Evolutionary conservation across 768 basidiomycete genomes (phyloP).

Genomic region (Mycena latifolia): DNA sequence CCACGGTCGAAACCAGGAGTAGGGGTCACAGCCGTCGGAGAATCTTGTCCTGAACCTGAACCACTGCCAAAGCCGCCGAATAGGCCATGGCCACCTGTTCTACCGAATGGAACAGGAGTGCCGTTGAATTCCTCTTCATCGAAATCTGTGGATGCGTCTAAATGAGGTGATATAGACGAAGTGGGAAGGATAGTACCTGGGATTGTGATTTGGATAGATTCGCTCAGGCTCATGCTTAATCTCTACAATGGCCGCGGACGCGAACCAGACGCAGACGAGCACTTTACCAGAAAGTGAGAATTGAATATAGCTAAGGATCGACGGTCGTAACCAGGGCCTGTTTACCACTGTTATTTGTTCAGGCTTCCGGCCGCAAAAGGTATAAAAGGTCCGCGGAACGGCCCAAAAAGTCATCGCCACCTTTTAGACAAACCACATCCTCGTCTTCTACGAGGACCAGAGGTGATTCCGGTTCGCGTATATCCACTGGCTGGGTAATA

Average conservation of each 20-base stretch:
- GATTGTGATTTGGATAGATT: slow-evolving; percentile 74
- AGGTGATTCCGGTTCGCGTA: slow-evolving; percentile 30
- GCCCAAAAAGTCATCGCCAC: background rate
- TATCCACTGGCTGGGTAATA: slow-evolving; percentile 31
- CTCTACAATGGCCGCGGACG: background rate
- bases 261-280: slow-evolving; percentile 24
- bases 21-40: slow-evolving; percentile 72
- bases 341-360: background rate
- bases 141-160: slow-evolving; percentile 65
- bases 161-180: slow-evolving; percentile 11
- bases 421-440: slow-evolving; percentile 29
- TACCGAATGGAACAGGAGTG: slow-evolving; percentile 79
- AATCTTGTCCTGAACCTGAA: slow-evolving; percentile 67
- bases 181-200: slow-evolving; percentile 54
- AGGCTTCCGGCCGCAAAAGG: too few species aligned
- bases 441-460: slow-evolving; percentile 2
- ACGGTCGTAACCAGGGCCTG: background rate
- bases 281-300: slow-evolving; percentile 35
- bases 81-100: slow-evolving; percentile 56
- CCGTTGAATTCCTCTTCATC: slow-evolving; percentile 78
- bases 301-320: background rate
- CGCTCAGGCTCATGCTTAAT: slow-evolving; percentile 37
- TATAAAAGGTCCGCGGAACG: background rate
- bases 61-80: slow-evolving; percentile 47
- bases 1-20: slow-evolving; percentile 54